Evolutionary conservation across 2,329 filamentous ascomycete genomes (phyloP), one percentile per base, ranked within the genome.

Genomic region (Xylaria sp.): DNA sequence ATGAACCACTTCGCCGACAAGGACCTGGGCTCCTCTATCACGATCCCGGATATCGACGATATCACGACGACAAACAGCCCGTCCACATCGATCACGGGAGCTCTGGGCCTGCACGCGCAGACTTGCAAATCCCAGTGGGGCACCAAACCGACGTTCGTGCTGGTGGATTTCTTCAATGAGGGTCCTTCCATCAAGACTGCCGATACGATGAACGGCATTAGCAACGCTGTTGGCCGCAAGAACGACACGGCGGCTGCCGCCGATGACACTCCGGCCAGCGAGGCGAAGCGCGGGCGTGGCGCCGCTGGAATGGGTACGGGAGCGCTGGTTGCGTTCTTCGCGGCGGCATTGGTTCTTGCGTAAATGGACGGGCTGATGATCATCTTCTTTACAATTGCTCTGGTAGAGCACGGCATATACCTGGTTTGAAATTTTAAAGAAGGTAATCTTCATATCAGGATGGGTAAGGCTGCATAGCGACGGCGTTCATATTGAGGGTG

Each of bases 1-100:
- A 86, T 93, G 83, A 96, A 96, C 84, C 93, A 96, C 82, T 95
- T 96, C 83, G 86, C 91, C 63, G 90, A 94, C 82, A 82, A 85
- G 66, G 80, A 77, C 5, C 77, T 89, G 25, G 78, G 83, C n/a
- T 79, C 85, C 3, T 84, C 83, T 68, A 87, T 93, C 74, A 81
- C 87, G 72, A 82, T 89, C 50, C 91, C 91, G 1, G 87, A 91
- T 73, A 82, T 86, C n/a, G 84, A 82, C 71, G 83, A 87, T 74
- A 86, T 92, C 72, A 81, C 82, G 9, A 87, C 84, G 10, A 93
- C 92, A 50, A 95, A 95, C 79, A 89, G 86, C 44, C 83, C 89
- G 9, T 84, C 81, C 12, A 89, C 87, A 2, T 82, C 81, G 2
- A 76, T 79, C 1, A 79, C 78, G 0, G 92, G 92, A 8, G 82